Conservation (phyloP, 371 early-diverging fungal genomes). For the Aphelidium insulamus region DNA sequence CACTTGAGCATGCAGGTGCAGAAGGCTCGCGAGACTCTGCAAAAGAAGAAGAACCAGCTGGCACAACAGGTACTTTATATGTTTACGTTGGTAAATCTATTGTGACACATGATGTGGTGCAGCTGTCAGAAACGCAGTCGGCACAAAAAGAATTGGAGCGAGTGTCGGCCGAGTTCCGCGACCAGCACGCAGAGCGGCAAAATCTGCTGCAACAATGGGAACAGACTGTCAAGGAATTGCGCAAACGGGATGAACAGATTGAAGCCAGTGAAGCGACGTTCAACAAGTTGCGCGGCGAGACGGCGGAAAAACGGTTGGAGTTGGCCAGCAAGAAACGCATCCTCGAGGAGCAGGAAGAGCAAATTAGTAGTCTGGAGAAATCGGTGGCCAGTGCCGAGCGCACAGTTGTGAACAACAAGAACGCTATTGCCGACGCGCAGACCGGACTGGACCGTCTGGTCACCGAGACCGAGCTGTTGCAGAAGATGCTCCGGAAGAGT, state of each 20-base stretch:
- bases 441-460: not conserved
- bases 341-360: not conserved
- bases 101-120: not conserved
- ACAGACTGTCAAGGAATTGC: constrained; percentile 14
- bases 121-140: constrained; percentile 29
- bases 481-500: too few relatives aligned
- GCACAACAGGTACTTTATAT: constrained; percentile 16
- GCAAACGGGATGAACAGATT: constrained; percentile 19
- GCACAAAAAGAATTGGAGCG: constrained; percentile 25
- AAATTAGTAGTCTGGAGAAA: not conserved
- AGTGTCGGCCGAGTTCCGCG: constrained; percentile 19
- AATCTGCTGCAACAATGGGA: constrained; percentile 26
- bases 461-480: too few relatives aligned
- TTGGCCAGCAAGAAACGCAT: constrained; percentile 11
- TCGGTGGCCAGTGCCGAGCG: too few relatives aligned
- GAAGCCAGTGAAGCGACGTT: constrained; percentile 10
- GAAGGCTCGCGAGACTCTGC: constrained; percentile 19
- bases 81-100: not conserved
- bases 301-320: constrained; percentile 2
- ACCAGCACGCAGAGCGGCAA: constrained; percentile 20
- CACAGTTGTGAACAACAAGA: too few relatives aligned
- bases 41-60: constrained; percentile 16
- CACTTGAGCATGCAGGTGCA: constrained; percentile 19
- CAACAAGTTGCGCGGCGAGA: not conserved
- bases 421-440: not conserved